A percentile compares a stretch with the other conserved stretches of the same genome.
phyloP scores from a whole-genome alignment of 2,329 filamentous ascomycete species.

The Fusarium cyanostomum region DNA sequence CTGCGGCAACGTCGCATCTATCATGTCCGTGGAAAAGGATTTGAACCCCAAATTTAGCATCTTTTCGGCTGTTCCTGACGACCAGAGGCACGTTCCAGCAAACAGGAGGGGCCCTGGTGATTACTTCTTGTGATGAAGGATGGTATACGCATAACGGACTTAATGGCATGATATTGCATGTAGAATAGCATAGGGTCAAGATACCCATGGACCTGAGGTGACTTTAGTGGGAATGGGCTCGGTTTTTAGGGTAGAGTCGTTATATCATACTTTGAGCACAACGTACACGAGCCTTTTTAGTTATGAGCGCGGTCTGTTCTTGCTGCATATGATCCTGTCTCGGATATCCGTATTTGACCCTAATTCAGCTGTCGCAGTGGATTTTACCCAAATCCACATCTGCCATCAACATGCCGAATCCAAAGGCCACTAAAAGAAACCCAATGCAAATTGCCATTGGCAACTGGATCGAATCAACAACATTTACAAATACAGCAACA shows the following conservation, averaged over 20 bases:
- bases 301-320: neutral
- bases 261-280: constrained; percentile 29
- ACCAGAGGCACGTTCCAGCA: constrained; percentile 81
- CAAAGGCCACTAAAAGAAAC: constrained; percentile 33
- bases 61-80: constrained; percentile 88
- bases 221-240: constrained; percentile 41
- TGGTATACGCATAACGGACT: constrained; percentile 39
- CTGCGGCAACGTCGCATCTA: constrained; percentile 96
- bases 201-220: constrained; percentile 52
- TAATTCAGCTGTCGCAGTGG: neutral
- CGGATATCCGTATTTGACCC: neutral
- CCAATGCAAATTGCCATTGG: constrained; percentile 48
- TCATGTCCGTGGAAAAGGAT: constrained; percentile 89
- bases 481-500: neutral
- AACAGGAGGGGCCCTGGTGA: constrained; percentile 73
- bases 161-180: constrained; percentile 47
- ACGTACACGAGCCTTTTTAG: neutral
- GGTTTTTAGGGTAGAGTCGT: constrained; percentile 42
- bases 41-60: constrained; percentile 92
- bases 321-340: neutral
- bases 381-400: constrained; percentile 9
- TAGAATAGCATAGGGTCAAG: constrained; percentile 55
- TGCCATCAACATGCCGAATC: constrained; percentile 41
- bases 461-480: constrained; percentile 42
- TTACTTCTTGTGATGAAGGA: constrained; percentile 69